A percentile compares a stretch with the other conserved stretches of the same genome.
phyloP scores from a whole-genome alignment of 2,329 filamentous ascomycete species.

The Aureobasidium zeae region DNA sequence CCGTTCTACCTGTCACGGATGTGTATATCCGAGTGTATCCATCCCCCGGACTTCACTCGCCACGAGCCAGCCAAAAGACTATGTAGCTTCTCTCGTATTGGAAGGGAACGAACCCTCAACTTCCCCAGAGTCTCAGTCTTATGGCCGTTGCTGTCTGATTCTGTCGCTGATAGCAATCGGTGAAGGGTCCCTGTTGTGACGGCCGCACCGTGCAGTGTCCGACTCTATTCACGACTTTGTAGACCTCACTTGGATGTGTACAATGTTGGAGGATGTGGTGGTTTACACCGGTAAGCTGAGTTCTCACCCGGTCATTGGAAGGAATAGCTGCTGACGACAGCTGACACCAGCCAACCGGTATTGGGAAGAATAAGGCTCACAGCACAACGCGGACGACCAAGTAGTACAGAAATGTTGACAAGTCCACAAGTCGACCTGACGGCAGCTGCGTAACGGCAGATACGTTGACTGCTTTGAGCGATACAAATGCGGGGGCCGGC shows the following conservation, averaged over 20 bases:
- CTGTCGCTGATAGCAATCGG: background rate
- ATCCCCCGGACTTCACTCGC: too few species aligned
- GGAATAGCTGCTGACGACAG: conserved; percentile 1
- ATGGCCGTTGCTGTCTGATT: conserved; percentile 1
- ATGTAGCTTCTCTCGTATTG: too few species aligned
- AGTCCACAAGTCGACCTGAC: background rate
- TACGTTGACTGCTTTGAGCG: background rate
- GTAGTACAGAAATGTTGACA: background rate
- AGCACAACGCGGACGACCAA: conserved; percentile 14
- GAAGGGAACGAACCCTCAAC: too few species aligned
- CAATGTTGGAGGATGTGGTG: background rate
- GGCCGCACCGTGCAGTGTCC: too few species aligned
- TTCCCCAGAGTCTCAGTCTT: too few species aligned
- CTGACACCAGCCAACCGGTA: conserved; percentile 3
- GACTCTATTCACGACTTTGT: too few species aligned
- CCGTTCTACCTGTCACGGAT: too few species aligned
- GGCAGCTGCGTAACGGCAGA: conserved; percentile 1
- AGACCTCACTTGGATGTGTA: background rate
- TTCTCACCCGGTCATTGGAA: background rate
- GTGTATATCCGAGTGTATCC: too few species aligned
- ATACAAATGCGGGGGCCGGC: background rate
- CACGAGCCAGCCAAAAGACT: too few species aligned
- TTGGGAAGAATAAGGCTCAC: too few species aligned
- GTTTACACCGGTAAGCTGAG: too few species aligned
- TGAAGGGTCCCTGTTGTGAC: background rate